Percentiles rank a stretch among this genome's conserved stretches.
Evolutionary conservation across 768 basidiomycete species (phyloP).

Genomic region (Hemileccinum rubropunctum): DNA sequence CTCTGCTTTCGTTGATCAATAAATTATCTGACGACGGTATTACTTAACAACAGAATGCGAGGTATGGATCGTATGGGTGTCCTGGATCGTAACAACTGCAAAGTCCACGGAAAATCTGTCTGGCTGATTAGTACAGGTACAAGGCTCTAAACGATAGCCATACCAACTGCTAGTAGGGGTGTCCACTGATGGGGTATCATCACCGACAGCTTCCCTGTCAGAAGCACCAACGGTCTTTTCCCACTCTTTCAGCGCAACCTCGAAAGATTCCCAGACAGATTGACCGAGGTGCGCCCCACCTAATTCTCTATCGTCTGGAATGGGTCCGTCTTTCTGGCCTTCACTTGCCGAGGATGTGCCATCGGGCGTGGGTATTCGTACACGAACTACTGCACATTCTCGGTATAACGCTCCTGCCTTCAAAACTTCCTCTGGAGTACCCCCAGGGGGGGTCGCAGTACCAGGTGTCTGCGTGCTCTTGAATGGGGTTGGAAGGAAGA

Average conservation of each 20-base stretch:
- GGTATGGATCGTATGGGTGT: background rate
- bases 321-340: slow-evolving; percentile 32
- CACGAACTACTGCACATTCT: slow-evolving; percentile 64
- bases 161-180: slow-evolving; percentile 15
- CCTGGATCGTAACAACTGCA: background rate
- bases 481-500: slow-evolving; percentile 81
- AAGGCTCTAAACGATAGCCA: background rate
- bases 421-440: slow-evolving; percentile 56
- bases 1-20: slow-evolving; percentile 12
- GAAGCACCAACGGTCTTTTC: slow-evolving; percentile 38
- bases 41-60: slow-evolving; percentile 6
- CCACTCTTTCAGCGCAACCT: slow-evolving; percentile 65
- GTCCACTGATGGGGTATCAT: slow-evolving; percentile 27
- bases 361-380: slow-evolving; percentile 36
- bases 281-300: slow-evolving; percentile 69
- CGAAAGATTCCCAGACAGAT: slow-evolving; percentile 76
- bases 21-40: slow-evolving; percentile 20
- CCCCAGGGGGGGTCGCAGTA: slow-evolving; percentile 6
- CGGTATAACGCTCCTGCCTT: slow-evolving; percentile 77
- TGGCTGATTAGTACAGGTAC: background rate
- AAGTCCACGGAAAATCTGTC: background rate
- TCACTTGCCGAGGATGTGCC: slow-evolving; percentile 17
- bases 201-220: slow-evolving; percentile 17
- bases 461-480: slow-evolving; percentile 42
- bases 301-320: slow-evolving; percentile 64